A percentile compares a stretch with the other conserved stretches of the same genome.
Conservation (phyloP, 257 asterid genomes). For the Eucommia ulmoides region DNA sequence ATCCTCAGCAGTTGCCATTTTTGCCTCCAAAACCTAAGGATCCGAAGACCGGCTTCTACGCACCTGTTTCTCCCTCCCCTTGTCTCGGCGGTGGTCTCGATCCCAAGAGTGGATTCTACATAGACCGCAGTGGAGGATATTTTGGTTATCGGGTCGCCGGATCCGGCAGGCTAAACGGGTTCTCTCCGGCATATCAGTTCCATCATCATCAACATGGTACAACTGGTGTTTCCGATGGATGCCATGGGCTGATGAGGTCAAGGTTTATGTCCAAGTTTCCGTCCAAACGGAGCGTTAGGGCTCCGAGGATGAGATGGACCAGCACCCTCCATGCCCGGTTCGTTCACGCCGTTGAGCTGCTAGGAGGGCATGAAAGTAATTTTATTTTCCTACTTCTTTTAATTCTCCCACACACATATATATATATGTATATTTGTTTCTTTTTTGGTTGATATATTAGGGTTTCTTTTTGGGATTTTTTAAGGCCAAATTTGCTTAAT, state of each 20-base stretch:
- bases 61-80: slow-evolving; percentile 10
- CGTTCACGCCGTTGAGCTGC: no score
- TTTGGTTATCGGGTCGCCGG: background rate
- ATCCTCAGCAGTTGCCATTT: slow-evolving; percentile 36
- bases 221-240: slow-evolving; percentile 22
- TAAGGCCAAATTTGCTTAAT: slow-evolving; percentile 8
- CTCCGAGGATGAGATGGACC: slow-evolving; percentile 94
- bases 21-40: slow-evolving; percentile 23
- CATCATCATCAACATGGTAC: slow-evolving; percentile 15
- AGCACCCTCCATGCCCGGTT: slow-evolving; percentile 77
- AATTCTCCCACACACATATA: no score
- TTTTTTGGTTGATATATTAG: background rate
- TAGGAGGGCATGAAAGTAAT: slow-evolving; percentile 93
- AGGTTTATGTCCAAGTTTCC: slow-evolving; percentile 54
- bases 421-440: no score
- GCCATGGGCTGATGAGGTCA: slow-evolving; percentile 62
- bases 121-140: slow-evolving; percentile 15
- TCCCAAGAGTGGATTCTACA: slow-evolving; percentile 31
- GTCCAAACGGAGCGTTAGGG: slow-evolving; percentile 69
- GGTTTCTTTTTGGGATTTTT: background rate
- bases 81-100: slow-evolving; percentile 19
- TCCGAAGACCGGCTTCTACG: slow-evolving; percentile 33
- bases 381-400: no score
- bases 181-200: slow-evolving; percentile 24
- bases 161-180: slow-evolving; percentile 13